Conservation (phyloP, 2,329 filamentous ascomycete genomes). For the Phaeoacremonium minimum region DNA sequence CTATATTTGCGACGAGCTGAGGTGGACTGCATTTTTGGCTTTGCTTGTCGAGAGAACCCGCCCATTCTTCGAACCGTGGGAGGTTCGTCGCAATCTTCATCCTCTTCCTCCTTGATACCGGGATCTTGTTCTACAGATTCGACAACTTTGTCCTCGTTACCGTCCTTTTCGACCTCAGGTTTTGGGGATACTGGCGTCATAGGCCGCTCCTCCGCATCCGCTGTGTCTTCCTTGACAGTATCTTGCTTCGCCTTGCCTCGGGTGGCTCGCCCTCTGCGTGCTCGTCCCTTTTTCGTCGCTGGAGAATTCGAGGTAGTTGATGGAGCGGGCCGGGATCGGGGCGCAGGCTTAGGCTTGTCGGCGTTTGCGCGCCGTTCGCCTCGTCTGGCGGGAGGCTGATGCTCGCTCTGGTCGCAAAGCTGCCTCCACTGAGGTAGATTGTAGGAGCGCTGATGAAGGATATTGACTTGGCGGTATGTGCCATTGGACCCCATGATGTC, state of each 20-base stretch:
- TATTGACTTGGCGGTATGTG: slow-evolving; percentile 94
- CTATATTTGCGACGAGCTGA: slow-evolving; percentile 86
- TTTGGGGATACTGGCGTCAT: slow-evolving; percentile 57
- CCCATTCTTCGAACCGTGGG: slow-evolving; percentile 43
- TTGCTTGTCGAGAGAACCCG: slow-evolving; percentile 43
- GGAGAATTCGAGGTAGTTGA: slow-evolving; percentile 17
- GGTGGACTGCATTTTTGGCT: slow-evolving; percentile 66
- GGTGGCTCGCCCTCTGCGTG: slow-evolving; percentile 19
- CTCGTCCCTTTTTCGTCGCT: slow-evolving; percentile 18
- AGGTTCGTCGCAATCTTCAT: slow-evolving; percentile 40
- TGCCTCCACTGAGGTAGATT: slow-evolving; percentile 95
- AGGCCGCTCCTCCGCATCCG: slow-evolving; percentile 42
- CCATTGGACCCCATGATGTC: slow-evolving; percentile 96
- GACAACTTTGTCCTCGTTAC: slow-evolving; percentile 24
- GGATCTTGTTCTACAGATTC: slow-evolving; percentile 48
- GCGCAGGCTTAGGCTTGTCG: slow-evolving; percentile 41
- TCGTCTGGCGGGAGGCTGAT: slow-evolving; percentile 88
- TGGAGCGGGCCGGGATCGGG: slow-evolving; percentile 26
- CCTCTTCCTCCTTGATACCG: slow-evolving; percentile 32
- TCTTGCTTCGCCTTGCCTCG: slow-evolving; percentile 31
- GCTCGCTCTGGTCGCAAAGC: slow-evolving; percentile 89
- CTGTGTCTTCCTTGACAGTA: slow-evolving; percentile 30
- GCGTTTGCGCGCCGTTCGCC: slow-evolving; percentile 71
- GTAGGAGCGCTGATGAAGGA: slow-evolving; percentile 92
- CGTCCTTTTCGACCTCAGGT: slow-evolving; percentile 23